Evolutionary conservation across 139 green algal genomes (phyloP).

Genomic region (Pseudopediastrum boryanum): DNA sequence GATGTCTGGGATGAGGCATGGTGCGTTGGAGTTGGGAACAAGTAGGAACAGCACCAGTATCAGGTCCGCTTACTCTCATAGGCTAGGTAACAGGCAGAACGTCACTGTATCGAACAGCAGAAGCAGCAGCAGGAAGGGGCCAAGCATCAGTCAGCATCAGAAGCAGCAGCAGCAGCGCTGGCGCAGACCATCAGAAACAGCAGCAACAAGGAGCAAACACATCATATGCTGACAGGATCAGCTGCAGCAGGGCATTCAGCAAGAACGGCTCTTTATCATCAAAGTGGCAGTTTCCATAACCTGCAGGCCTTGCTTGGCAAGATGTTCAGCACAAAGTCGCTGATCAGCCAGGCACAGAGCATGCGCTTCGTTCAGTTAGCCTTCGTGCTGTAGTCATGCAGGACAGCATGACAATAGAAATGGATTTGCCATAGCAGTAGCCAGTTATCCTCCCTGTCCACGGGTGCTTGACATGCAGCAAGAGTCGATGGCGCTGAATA

Average conservation of each 20-base stretch:
- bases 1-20: slow-evolving; percentile 74
- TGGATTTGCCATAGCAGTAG: too few relatives aligned
- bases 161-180: slow-evolving; percentile 5
- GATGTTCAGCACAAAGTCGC: neutral
- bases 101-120: too few relatives aligned
- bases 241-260: neutral
- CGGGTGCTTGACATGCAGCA: too few relatives aligned
- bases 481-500: too few relatives aligned
- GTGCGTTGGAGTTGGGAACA: slow-evolving; percentile 27
- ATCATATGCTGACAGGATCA: neutral
- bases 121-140: neutral
- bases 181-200: neutral
- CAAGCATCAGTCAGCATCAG: neutral
- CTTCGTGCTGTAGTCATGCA: neutral
- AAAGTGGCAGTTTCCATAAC: neutral
- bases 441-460: too few relatives aligned
- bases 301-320: neutral
- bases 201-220: neutral
- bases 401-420: too few relatives aligned
- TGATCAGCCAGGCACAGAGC: neutral
- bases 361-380: neutral
- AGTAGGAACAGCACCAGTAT: neutral
- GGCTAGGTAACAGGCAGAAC: too few relatives aligned
- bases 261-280: neutral
- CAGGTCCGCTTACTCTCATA: too few relatives aligned